Evolutionary conservation across 805 yeast genomes (phyloP), one percentile per base, ranked within the genome.

Genomic region (Kazachstania taianensis): DNA sequence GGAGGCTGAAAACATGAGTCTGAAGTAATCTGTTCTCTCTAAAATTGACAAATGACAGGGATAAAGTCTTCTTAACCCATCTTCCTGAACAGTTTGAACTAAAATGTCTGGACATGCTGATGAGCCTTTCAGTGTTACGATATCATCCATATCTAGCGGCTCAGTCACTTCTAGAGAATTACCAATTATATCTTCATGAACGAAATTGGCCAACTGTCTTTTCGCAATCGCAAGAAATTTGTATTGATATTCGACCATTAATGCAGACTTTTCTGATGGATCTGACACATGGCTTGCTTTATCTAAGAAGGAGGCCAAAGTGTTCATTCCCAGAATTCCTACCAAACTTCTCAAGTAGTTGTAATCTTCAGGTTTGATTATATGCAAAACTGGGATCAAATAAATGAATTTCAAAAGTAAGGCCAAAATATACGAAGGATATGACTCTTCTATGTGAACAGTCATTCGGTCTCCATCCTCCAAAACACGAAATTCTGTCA

Each of bases 41-140:
- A 82, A 50, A 33, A 81, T 68, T 1, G 81, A 67, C 28, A 76
- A 63, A 53, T 82, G 82, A 5, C 67, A 75, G 1, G 89, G 87
- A 48, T 73, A 81, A 39, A 64, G 66, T 0, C 53, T 48, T 32
- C 51, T 28, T 4, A 25, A 36, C 17, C 41, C 42, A 2, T 61
- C 61, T 5, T 55, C 48, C 7, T 46, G 32, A 5, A 44, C 42
- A 5, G 66, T 64, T 1, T 65, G 46, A 1, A 76, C 32, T 1
- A 73, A 59, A 0, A 71, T 47, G 54, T 78, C 84, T 7, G 55
- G 48, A 2, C 39, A 30, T 9, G 12, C 12, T 32, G 25, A 13
- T 26, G 15, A 22, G 2, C 20, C 17, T 22, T 27, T 17, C 19
- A 14, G 16, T 5, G 8, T 14, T 12, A 17, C 13, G 9, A 19